These are phyloP conservation scores for Leonotis leonurus DNA, from an alignment of 257 asterid genomes.

Conservation along the genomic window DNA sequence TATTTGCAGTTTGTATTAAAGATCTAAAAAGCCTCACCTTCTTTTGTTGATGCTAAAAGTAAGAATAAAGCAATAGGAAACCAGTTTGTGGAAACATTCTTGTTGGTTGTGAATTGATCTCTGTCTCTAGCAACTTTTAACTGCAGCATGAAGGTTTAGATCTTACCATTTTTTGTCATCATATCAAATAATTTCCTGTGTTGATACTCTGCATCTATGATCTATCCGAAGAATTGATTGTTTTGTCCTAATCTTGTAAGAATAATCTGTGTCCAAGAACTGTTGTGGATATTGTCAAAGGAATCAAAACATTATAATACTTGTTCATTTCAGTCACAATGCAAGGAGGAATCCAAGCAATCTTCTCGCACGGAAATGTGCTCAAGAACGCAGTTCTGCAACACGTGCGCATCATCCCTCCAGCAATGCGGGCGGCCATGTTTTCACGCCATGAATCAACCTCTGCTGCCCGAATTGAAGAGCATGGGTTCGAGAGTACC, in stretches of 20 bases:
- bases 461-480: constrained; percentile 80
- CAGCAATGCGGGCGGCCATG: constrained; percentile 36
- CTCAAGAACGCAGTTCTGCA: constrained; percentile 64
- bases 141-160: background rate
- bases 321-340: constrained; percentile 37
- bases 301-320: too few relatives aligned
- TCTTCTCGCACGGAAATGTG: constrained; percentile 56
- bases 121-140: background rate
- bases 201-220: background rate
- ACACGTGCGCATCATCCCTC: constrained; percentile 55
- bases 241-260: background rate
- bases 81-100: background rate
- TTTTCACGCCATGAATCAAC: constrained; percentile 56
- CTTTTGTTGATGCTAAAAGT: background rate
- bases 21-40: background rate
- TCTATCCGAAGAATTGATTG: background rate
- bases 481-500: constrained; percentile 95
- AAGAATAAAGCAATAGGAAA: background rate
- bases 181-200: background rate
- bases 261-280: background rate
- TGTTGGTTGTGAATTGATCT: background rate
- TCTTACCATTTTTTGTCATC: constrained; percentile 12
- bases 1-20: background rate
- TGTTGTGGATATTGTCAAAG: background rate
- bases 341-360: constrained; percentile 82